Conservation (phyloP, 179 eudicot genomes). For the Beta corolliflora region DNA sequence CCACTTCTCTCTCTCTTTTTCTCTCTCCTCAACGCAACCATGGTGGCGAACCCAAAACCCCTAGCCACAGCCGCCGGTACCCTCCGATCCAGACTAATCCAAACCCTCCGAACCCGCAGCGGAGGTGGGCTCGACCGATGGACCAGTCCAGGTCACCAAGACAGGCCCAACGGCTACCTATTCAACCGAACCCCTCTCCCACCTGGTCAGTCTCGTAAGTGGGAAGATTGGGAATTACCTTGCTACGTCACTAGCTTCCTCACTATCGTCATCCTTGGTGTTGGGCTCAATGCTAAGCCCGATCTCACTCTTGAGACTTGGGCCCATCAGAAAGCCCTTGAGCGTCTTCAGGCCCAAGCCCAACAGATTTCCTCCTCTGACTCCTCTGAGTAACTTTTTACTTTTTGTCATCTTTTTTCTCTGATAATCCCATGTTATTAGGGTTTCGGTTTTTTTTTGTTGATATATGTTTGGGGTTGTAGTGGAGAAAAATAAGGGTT, state of each 20-base stretch:
- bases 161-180: conserved; percentile 85
- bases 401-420: background rate
- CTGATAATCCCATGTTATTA: background rate
- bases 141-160: conserved; percentile 84
- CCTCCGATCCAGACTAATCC: conserved; percentile 56
- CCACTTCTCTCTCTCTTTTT: background rate
- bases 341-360: conserved; percentile 62
- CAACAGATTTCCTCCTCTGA: conserved; percentile 34
- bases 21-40: conserved; percentile 16
- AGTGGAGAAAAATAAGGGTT: conserved; percentile 26
- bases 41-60: conserved; percentile 61
- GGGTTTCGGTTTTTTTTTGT: conserved; percentile 6
- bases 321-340: conserved; percentile 93
- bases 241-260: conserved; percentile 90
- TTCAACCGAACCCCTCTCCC: conserved; percentile 72
- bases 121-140: conserved; percentile 57
- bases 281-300: conserved; percentile 80
- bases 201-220: conserved; percentile 71
- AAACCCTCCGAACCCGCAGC: conserved; percentile 56
- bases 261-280: conserved; percentile 83
- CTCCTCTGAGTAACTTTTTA: conserved; percentile 29
- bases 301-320: conserved; percentile 92
- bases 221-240: conserved; percentile 98
- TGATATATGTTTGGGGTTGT: conserved; percentile 3
- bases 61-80: conserved; percentile 57